phyloP scores from a whole-genome alignment of 2,329 filamentous ascomycete species.

The Aspergillus novoparasiticus region DNA sequence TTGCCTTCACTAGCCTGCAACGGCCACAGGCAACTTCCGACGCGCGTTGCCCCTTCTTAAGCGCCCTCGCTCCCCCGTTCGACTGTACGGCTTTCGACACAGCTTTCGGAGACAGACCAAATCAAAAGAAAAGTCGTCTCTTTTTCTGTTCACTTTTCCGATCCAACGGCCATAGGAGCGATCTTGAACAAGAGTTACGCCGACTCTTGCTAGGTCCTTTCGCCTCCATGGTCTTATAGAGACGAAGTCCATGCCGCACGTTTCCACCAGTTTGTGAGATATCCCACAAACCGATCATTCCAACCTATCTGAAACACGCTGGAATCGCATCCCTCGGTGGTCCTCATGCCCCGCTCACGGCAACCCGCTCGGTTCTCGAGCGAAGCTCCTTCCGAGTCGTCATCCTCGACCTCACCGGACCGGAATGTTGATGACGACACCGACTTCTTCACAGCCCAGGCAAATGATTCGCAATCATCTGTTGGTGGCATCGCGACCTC shows the following conservation, averaged over 20 bases:
- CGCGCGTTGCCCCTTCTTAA: slow-evolving; percentile 21
- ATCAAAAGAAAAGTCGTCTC: background rate
- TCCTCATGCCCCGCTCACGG: slow-evolving; percentile 41
- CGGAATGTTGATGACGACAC: slow-evolving; percentile 80
- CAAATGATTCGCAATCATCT: slow-evolving; percentile 91
- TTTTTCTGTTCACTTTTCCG: background rate
- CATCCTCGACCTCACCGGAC: slow-evolving; percentile 49
- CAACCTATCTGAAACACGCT: background rate
- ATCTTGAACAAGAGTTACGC: slow-evolving; percentile 6
- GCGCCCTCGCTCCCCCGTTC: slow-evolving; percentile 4
- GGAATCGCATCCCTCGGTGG: slow-evolving; percentile 6
- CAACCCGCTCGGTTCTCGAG: slow-evolving; percentile 40
- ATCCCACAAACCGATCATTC: slow-evolving; percentile 2
- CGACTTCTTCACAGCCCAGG: slow-evolving; percentile 81
- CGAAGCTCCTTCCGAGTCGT: slow-evolving; percentile 47
- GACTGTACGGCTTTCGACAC: background rate
- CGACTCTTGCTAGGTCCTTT: slow-evolving; percentile 5
- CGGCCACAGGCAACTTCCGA: slow-evolving; percentile 21
- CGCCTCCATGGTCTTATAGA: slow-evolving; percentile 9
- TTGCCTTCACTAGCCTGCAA: slow-evolving; percentile 21
- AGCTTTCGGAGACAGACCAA: background rate
- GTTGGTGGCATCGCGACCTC: slow-evolving; percentile 78
- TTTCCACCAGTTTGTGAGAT: slow-evolving; percentile 11
- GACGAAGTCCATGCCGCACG: slow-evolving; percentile 16
- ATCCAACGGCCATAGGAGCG: background rate